A percentile compares a stretch with the other conserved stretches of the same genome.
Evolutionary conservation across 208 protist genomes (phyloP).

Genomic region (Leptomonas seymouri): DNA sequence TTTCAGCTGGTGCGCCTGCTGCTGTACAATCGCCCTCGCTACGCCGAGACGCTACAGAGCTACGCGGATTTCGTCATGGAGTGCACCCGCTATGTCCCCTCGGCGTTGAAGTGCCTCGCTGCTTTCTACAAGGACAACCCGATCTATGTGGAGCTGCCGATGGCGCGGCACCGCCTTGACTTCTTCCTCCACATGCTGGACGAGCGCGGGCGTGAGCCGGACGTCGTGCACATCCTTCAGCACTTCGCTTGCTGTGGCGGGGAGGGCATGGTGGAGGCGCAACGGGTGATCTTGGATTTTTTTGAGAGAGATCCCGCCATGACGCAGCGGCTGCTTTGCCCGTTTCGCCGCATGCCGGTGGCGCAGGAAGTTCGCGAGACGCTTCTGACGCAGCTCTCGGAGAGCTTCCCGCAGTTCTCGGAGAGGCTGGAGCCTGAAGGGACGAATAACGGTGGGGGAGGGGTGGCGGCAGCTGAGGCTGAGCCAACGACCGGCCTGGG

Average conservation of each 20-base stretch:
- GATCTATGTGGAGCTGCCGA: conserved; percentile 45
- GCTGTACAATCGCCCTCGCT: conserved; percentile 33
- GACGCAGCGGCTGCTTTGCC: conserved; percentile 29
- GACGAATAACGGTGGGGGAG: not conserved
- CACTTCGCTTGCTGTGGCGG: conserved; percentile 43
- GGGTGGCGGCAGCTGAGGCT: not conserved
- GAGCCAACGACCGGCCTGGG: not conserved
- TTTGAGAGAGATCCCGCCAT: conserved; percentile 22
- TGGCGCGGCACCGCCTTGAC: conserved; percentile 31
- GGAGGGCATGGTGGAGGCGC: conserved; percentile 53
- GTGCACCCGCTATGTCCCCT: conserved; percentile 36
- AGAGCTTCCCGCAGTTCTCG: conserved; percentile 6
- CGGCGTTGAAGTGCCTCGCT: conserved; percentile 39
- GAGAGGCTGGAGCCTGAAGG: conserved; percentile 1
- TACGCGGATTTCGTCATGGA: conserved; percentile 51
- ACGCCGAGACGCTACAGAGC: conserved; percentile 34
- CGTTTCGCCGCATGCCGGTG: conserved; percentile 21
- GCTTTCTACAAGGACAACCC: conserved; percentile 45
- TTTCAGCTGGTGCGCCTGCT: conserved; percentile 39
- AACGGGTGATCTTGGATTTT: conserved; percentile 39
- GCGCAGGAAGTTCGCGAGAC: not conserved
- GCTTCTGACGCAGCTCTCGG: conserved; percentile 19
- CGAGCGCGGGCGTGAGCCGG: conserved; percentile 25
- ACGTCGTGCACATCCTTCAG: conserved; percentile 36
- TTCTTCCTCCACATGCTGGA: conserved; percentile 45